Evolutionary conservation across 176 grass and related monocot genomes (phyloP).

Genomic region (Oropetium thomaeum): DNA sequence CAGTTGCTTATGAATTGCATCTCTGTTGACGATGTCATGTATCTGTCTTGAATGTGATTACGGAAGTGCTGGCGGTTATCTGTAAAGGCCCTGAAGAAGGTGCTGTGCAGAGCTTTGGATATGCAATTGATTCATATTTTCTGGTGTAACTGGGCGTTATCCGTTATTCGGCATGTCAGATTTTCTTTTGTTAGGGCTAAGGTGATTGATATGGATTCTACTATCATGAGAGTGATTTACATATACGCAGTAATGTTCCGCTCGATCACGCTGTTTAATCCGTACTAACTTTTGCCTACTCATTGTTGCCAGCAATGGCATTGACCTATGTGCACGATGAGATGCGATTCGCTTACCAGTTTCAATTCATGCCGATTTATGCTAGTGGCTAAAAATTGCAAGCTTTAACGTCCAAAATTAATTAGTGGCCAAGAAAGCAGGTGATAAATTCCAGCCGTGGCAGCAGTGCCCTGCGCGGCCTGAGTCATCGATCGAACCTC

Average conservation of each 20-base stretch:
- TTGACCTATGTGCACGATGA: background rate
- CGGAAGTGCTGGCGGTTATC: background rate
- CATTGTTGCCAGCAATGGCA: background rate
- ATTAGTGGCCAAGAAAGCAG: slow-evolving; percentile 17
- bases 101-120: background rate
- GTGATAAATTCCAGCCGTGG: slow-evolving; percentile 32
- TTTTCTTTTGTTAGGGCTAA: background rate
- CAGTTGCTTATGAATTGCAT: background rate
- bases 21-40: background rate
- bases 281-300: background rate
- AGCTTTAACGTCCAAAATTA: slow-evolving; percentile 33
- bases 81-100: background rate
- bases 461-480: background rate
- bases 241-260: background rate
- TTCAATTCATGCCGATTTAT: slow-evolving; percentile 21
- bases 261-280: slow-evolving; percentile 7
- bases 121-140: background rate
- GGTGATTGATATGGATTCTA: background rate
- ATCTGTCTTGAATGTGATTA: background rate
- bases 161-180: background rate
- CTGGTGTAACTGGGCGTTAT: background rate
- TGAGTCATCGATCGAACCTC: background rate
- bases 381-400: background rate
- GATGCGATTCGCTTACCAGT: slow-evolving; percentile 4
- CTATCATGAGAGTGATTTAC: background rate